These are phyloP conservation scores for Venturia nashicola DNA, from an alignment of 2,329 filamentous ascomycete genomes.

Conservation along the genomic window DNA sequence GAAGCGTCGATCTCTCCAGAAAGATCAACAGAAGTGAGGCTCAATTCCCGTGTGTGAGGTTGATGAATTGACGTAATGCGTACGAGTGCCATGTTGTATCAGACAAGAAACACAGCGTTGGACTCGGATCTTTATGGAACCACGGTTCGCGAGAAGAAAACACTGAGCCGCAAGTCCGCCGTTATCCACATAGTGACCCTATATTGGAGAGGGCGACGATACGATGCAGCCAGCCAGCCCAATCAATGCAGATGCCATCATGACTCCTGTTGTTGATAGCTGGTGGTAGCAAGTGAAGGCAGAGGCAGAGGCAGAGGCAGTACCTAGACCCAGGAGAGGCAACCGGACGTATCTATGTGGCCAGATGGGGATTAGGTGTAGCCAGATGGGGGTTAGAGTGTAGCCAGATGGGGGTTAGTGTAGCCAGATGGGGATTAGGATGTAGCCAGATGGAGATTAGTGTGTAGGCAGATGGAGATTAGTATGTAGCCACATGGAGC, in stretches of 20 bases:
- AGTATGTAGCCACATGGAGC: too few relatives aligned
- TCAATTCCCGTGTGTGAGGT: background rate
- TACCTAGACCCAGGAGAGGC: too few relatives aligned
- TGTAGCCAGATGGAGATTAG: background rate
- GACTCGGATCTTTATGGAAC: background rate
- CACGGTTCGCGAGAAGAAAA: background rate
- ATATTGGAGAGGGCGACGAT: background rate
- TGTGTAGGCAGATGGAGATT: too few relatives aligned
- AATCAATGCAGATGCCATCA: background rate
- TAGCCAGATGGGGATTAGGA: too few relatives aligned
- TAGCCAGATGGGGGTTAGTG: too few relatives aligned
- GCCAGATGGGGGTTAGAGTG: too few relatives aligned
- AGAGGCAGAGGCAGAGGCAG: background rate
- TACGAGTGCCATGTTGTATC: conserved; percentile 1
- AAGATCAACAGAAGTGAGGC: background rate
- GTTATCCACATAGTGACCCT: too few relatives aligned
- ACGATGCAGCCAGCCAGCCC: background rate
- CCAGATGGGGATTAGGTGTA: too few relatives aligned
- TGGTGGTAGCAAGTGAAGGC: background rate
- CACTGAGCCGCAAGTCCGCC: background rate
- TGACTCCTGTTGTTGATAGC: too few relatives aligned
- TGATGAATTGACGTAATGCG: background rate
- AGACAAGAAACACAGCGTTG: background rate
- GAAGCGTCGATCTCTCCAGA: background rate
- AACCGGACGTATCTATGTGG: too few relatives aligned